These are phyloP conservation scores for Neoboletus subvelutipes DNA, from an alignment of 768 basidiomycete species.

Conservation along the genomic window DNA sequence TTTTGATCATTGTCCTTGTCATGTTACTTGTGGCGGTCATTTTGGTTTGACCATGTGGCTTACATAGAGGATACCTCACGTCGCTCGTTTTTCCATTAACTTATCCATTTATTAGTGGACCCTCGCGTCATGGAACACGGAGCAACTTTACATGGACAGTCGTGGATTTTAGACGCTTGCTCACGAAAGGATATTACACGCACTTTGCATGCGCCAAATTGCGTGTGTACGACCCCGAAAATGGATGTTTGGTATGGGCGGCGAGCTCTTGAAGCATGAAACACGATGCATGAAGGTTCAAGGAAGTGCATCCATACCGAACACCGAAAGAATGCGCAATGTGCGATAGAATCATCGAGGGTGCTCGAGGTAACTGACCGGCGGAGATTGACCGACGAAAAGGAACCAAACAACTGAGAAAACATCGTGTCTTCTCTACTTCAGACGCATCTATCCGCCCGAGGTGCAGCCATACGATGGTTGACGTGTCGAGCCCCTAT, in stretches of 20 bases:
- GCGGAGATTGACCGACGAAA: neutral
- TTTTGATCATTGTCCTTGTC: constrained; percentile 78
- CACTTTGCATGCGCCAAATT: neutral
- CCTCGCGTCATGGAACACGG: neutral
- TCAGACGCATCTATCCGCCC: neutral
- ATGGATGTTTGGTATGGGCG: neutral
- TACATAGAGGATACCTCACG: constrained; percentile 10
- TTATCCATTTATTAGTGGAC: constrained; percentile 15
- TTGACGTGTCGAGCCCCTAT: neutral
- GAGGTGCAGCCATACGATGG: neutral
- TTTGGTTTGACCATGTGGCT: constrained; percentile 46
- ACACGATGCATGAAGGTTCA: neutral
- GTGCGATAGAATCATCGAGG: neutral
- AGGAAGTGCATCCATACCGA: neutral
- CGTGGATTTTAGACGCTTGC: neutral
- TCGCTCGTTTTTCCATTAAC: constrained; percentile 8
- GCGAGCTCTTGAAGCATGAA: neutral
- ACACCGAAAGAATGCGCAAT: neutral
- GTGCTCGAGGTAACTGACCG: neutral
- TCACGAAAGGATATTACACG: neutral
- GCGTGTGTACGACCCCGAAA: neutral
- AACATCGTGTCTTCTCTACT: neutral
- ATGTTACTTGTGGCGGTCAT: constrained; percentile 79
- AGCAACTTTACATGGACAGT: neutral
- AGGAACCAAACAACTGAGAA: neutral